A percentile compares a stretch with the other conserved stretches of the same genome.
Conservation (phyloP, 108 stramenopile genomes). For the Epithemia pelagica region DNA sequence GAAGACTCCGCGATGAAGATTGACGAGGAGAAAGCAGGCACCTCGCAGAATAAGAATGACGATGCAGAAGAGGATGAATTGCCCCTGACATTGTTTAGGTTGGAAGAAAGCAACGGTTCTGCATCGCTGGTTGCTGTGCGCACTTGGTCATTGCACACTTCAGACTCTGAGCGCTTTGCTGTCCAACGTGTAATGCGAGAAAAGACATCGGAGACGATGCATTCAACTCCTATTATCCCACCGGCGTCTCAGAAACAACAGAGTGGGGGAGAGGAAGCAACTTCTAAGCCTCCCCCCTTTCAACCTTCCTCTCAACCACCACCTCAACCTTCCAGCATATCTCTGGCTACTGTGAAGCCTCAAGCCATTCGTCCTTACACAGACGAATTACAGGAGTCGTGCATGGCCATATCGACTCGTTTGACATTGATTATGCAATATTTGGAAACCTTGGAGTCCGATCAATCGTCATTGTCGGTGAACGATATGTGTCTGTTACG, state of each 20-base stretch:
- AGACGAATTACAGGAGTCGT: constrained; percentile 22
- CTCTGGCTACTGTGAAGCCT: neutral
- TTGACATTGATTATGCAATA: constrained; percentile 43
- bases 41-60: neutral
- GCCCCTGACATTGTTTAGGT: constrained; percentile 51
- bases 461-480: neutral
- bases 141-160: constrained; percentile 58
- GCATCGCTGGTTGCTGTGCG: constrained; percentile 44
- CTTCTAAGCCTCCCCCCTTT: no score
- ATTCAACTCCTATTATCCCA: no score
- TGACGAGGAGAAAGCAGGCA: neutral
- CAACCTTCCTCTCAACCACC: no score
- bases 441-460: constrained; percentile 25
- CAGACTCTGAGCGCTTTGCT: constrained; percentile 69
- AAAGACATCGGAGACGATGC: no score
- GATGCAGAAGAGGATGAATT: constrained; percentile 28
- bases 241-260: no score
- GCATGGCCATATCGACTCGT: constrained; percentile 50
- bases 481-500: constrained; percentile 19
- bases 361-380: constrained; percentile 13
- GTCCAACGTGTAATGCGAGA: constrained; percentile 67
- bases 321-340: no score
- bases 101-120: constrained; percentile 1
- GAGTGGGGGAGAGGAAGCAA: no score
- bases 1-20: neutral